Evolutionary conservation across 2,329 filamentous ascomycete species (phyloP).

Genomic region (Calonectria honghensis): DNA sequence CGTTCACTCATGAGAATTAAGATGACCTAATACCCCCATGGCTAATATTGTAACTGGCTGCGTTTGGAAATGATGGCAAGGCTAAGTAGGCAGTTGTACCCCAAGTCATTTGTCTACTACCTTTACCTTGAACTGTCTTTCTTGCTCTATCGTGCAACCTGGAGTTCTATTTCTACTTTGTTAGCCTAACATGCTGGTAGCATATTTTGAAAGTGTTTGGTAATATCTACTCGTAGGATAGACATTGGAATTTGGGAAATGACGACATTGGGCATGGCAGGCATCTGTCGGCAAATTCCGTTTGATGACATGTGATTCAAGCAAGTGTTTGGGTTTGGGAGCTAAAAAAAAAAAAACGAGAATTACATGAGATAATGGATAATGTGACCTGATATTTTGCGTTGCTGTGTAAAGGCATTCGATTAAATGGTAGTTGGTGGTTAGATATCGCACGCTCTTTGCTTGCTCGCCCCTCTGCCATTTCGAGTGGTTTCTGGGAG

Average conservation of each 20-base stretch:
- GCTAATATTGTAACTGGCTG: background rate
- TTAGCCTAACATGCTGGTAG: too few species aligned
- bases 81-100: too few species aligned
- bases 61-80: too few species aligned
- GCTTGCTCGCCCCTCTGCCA: background rate
- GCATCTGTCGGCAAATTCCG: background rate
- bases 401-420: background rate
- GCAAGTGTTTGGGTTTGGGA: background rate
- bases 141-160: too few species aligned
- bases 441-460: background rate
- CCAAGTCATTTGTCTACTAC: too few species aligned
- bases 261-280: background rate
- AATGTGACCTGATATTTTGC: too few species aligned
- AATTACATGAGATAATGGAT: too few species aligned
- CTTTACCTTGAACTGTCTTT: too few species aligned
- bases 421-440: background rate
- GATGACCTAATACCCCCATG: background rate
- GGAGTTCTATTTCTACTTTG: too few species aligned
- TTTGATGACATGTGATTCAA: background rate
- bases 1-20: background rate
- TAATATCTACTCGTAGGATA: background rate
- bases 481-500: background rate
- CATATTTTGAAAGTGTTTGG: background rate
- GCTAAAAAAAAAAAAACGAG: too few species aligned
- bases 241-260: background rate